A percentile compares a stretch with the other conserved stretches of the same genome.
phyloP scores from a whole-genome alignment of 768 basidiomycete genomes.

The Lyophyllum shimeji region DNA sequence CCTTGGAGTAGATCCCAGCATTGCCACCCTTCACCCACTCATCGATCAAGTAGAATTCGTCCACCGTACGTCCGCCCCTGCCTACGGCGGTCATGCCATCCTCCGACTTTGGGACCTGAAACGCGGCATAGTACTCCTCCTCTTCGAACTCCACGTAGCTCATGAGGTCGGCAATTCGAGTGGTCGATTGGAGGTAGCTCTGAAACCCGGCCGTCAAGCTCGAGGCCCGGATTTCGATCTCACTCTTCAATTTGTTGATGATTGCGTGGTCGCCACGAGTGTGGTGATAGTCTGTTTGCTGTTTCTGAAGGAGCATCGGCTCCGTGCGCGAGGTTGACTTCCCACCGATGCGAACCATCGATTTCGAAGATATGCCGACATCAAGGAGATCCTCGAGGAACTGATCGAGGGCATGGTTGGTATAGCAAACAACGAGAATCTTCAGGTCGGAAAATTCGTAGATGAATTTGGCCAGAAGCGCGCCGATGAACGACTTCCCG shows the following conservation, averaged over 20 bases:
- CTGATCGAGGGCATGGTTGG: slow-evolving; percentile 74
- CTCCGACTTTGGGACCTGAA: not conserved
- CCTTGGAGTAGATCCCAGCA: slow-evolving; percentile 1
- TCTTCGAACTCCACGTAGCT: slow-evolving; percentile 9
- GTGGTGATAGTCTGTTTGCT: slow-evolving; percentile 25
- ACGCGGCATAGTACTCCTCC: not conserved
- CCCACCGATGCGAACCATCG: slow-evolving; percentile 59
- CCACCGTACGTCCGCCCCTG: not conserved
- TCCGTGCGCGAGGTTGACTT: slow-evolving; percentile 52
- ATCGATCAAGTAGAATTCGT: slow-evolving; percentile 4
- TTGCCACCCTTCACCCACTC: slow-evolving; percentile 2
- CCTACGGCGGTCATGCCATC: slow-evolving; percentile 1
- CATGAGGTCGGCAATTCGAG: not conserved
- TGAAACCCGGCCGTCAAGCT: not conserved
- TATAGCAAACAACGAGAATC: slow-evolving; percentile 72
- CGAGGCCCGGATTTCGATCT: slow-evolving; percentile 7
- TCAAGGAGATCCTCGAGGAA: slow-evolving; percentile 62
- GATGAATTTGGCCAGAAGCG: slow-evolving; percentile 59
- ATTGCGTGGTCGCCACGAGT: slow-evolving; percentile 35
- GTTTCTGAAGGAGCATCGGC: slow-evolving; percentile 42
- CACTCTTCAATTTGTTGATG: slow-evolving; percentile 39
- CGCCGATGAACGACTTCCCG: slow-evolving; percentile 74
- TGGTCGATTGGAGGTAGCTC: not conserved
- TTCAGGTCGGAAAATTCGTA: slow-evolving; percentile 45
- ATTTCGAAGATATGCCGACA: slow-evolving; percentile 50